Percentiles rank a stretch among this genome's conserved stretches.
Evolutionary conservation across 495 filamentous ascomycete species (phyloP).

Genomic region (Hypoxylon lienhwacheense): DNA sequence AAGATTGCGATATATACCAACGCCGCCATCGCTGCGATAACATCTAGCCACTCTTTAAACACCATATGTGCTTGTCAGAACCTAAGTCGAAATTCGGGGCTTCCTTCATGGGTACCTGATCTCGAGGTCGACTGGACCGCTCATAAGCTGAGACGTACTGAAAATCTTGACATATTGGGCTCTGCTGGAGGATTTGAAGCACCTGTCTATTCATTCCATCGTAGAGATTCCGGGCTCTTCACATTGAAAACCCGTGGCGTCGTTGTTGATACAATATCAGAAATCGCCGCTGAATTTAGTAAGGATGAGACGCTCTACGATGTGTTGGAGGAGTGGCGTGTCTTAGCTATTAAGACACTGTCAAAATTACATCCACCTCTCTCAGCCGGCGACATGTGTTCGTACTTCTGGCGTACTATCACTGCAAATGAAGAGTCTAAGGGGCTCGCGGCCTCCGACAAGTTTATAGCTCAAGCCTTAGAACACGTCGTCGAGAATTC

Average conservation of each 20-base stretch:
- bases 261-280: background rate
- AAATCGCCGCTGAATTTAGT: background rate
- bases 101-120: slow-evolving; percentile 7
- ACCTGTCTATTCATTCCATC: background rate
- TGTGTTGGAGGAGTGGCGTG: slow-evolving; percentile 4
- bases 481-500: background rate
- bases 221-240: background rate
- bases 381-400: background rate
- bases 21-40: slow-evolving; percentile 3
- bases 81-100: background rate
- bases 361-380: background rate
- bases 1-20: slow-evolving; percentile 4
- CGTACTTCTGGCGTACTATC: slow-evolving; percentile 4
- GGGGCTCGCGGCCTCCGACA: background rate
- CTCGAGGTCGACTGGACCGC: background rate
- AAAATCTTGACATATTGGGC: background rate
- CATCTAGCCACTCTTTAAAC: slow-evolving; percentile 1
- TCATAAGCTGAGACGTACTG: slow-evolving; percentile 2
- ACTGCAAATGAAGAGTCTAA: slow-evolving; percentile 5
- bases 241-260: slow-evolving; percentile 4
- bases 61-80: slow-evolving; percentile 5
- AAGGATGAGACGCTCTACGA: background rate
- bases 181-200: background rate
- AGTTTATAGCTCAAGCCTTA: background rate
- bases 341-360: slow-evolving; percentile 3